Percentiles rank a stretch among this genome's conserved stretches.
Evolutionary conservation across 352 stramenopile genomes (phyloP).

Genomic region (Phytopythium sindhum): DNA sequence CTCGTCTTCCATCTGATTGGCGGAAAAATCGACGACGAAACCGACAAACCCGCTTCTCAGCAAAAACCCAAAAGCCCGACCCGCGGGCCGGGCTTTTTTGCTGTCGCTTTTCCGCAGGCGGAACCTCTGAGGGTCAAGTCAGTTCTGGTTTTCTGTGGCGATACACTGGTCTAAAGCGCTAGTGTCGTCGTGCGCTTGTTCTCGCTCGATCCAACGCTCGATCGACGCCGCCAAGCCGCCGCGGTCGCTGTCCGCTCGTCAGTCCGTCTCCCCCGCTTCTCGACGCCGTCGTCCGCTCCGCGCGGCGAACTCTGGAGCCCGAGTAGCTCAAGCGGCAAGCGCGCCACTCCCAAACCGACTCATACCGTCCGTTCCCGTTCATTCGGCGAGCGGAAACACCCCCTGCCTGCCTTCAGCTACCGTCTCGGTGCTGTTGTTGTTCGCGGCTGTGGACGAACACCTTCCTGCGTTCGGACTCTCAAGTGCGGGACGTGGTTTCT

Average conservation of each 20-base stretch:
- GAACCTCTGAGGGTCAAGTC: neutral
- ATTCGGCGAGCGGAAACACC: neutral
- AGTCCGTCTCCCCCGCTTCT: neutral
- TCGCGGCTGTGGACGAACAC: too few species aligned
- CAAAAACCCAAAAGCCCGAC: too few species aligned
- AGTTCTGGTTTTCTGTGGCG: slow-evolving; percentile 9
- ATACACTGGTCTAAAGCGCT: neutral
- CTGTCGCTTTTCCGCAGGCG: neutral
- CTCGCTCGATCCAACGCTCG: neutral
- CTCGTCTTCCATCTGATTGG: neutral
- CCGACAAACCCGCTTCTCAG: neutral
- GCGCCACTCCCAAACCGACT: slow-evolving; percentile 5
- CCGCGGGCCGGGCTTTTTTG: neutral
- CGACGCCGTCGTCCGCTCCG: neutral
- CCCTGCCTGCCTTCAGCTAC: neutral
- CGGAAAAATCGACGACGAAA: neutral
- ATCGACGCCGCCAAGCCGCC: neutral
- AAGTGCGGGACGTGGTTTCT: too few species aligned
- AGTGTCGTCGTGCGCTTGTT: neutral
- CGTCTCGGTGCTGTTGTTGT: neutral
- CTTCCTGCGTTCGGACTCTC: too few species aligned
- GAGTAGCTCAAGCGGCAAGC: neutral
- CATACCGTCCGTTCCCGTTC: slow-evolving; percentile 2
- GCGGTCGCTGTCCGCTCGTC: neutral
- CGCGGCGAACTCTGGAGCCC: neutral